Percentiles rank a stretch among this genome's conserved stretches.
phyloP scores from a whole-genome alignment of 2,329 filamentous ascomycete genomes.

The Diatrype stigma region DNA sequence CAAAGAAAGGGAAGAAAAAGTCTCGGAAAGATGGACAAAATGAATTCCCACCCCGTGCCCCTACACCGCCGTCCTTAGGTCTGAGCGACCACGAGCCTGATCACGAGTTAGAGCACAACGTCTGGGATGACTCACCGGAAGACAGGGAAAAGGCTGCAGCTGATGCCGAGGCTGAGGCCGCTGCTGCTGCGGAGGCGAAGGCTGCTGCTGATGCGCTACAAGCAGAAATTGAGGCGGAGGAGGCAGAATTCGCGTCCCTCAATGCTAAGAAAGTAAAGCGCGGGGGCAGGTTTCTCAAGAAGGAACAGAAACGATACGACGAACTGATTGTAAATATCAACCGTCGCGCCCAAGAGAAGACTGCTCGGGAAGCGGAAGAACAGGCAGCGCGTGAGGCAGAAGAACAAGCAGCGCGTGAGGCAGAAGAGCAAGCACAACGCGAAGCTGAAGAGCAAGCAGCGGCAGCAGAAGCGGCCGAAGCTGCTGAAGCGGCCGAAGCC shows the following conservation, averaged over 20 bases:
- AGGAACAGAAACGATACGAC: conserved; percentile 29
- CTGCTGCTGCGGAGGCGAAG: conserved; percentile 20
- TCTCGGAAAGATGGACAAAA: conserved; percentile 36
- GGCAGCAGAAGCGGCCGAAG: conserved; percentile 25
- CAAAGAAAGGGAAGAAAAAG: conserved; percentile 37
- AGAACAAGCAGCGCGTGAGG: conserved; percentile 5
- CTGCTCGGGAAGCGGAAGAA: conserved; percentile 35
- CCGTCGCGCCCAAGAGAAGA: conserved; percentile 29
- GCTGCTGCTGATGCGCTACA: conserved; percentile 1
- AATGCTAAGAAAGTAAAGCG: conserved; percentile 23
- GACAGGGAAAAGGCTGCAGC: conserved; percentile 36
- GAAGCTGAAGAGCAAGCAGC: conserved; percentile 10
- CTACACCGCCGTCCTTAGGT: conserved; percentile 44
- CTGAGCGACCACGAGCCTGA: conserved; percentile 36
- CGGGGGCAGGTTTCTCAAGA: conserved; percentile 24
- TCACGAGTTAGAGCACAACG: conserved; percentile 27
- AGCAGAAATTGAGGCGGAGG: conserved; percentile 35
- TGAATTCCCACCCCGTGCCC: conserved; percentile 42
- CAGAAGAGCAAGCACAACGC: not conserved
- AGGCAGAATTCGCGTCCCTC: conserved; percentile 30
- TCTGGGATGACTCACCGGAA: conserved; percentile 34
- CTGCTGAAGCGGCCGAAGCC: conserved; percentile 7
- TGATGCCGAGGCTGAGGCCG: not conserved
- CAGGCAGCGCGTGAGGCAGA: conserved; percentile 22
- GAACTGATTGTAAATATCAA: conserved; percentile 30